Evolutionary conservation across 176 grass and related monocot genomes (phyloP).

Genomic region (Hsuehochloa calcarea): DNA sequence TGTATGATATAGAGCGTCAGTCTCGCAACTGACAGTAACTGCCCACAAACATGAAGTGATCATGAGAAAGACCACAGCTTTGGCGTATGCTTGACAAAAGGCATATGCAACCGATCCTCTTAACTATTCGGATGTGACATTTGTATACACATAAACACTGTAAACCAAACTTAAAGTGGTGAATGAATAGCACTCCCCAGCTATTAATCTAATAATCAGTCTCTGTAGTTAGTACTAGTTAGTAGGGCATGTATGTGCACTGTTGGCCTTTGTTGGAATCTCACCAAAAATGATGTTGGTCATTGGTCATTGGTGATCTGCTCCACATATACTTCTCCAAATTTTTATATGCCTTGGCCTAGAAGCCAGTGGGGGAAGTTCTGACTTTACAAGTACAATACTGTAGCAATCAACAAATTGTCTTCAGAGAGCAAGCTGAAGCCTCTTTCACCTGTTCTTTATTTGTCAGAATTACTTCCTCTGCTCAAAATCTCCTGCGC

Average conservation of each 20-base stretch:
- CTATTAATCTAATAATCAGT: constrained; percentile 1
- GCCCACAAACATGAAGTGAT: background rate
- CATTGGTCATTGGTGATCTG: constrained; percentile 20
- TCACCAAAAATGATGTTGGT: constrained; percentile 18
- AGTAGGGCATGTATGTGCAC: background rate
- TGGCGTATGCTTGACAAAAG: background rate
- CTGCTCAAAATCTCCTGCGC: background rate
- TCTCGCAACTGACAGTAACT: background rate
- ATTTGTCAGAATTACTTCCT: background rate
- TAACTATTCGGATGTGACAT: background rate
- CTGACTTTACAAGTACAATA: background rate
- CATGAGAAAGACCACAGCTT: background rate
- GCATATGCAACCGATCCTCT: background rate
- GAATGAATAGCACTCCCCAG: background rate
- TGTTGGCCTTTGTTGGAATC: background rate
- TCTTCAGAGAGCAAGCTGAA: background rate
- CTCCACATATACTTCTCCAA: constrained; percentile 2
- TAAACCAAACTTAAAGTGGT: background rate
- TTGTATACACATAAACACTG: background rate
- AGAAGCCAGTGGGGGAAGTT: background rate
- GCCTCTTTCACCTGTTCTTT: background rate
- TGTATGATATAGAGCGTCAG: background rate
- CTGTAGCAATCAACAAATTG: background rate
- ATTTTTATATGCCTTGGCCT: background rate
- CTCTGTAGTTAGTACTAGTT: background rate